Evolutionary conservation across 2,329 filamentous ascomycete species (phyloP).

Genomic region (Verticillium dahliae): DNA sequence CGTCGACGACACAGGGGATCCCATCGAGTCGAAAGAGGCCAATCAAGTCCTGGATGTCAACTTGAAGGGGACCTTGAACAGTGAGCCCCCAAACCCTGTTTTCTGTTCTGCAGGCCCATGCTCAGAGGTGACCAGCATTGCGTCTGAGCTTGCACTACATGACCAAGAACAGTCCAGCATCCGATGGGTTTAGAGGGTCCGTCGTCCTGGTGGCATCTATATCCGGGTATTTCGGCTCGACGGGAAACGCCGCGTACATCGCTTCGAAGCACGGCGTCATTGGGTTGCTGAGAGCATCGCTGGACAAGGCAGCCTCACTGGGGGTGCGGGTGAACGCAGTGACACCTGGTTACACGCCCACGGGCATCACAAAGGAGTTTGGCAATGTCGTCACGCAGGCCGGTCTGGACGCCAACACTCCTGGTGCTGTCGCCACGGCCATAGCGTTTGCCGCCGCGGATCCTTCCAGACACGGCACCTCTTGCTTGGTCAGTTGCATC

Average conservation of each 20-base stretch:
- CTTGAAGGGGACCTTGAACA: slow-evolving; percentile 1
- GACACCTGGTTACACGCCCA: background rate
- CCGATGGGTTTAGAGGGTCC: slow-evolving; percentile 6
- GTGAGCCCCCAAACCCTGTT: background rate
- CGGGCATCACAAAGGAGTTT: background rate
- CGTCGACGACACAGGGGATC: slow-evolving; percentile 42
- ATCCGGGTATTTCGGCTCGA: slow-evolving; percentile 14
- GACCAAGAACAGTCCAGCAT: background rate
- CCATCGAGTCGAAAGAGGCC: background rate
- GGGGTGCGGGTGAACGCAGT: background rate
- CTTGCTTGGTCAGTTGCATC: background rate
- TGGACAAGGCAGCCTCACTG: background rate
- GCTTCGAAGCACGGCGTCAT: slow-evolving; percentile 14
- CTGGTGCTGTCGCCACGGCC: background rate
- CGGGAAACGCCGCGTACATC: slow-evolving; percentile 10
- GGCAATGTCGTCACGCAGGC: background rate
- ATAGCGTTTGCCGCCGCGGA: background rate
- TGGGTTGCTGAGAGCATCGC: slow-evolving; percentile 8
- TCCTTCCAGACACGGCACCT: background rate
- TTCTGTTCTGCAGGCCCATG: too few species aligned
- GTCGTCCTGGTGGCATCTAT: slow-evolving; percentile 11
- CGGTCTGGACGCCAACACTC: background rate
- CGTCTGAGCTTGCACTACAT: background rate
- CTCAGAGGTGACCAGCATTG: background rate
- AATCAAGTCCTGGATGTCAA: slow-evolving; percentile 57